Percentiles rank a stretch among this genome's conserved stretches.
Conservation (phyloP, 2,329 filamentous ascomycete genomes). For the Phialophora chinensis region DNA sequence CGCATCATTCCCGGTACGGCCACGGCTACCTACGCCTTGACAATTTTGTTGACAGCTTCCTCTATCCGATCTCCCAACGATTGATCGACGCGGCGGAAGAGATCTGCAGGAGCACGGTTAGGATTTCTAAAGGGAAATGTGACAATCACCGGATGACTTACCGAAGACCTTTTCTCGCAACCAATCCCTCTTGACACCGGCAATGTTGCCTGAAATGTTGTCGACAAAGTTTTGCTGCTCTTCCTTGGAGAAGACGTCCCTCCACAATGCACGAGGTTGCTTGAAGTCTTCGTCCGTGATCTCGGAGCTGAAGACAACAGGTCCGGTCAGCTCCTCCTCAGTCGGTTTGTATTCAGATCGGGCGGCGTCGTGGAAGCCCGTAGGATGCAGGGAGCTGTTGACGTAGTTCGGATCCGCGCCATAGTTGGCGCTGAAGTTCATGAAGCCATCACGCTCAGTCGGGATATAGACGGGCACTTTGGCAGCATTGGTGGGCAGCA, state of each 20-base stretch:
- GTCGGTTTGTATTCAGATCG: conserved; percentile 40
- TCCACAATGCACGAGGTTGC: conserved; percentile 53
- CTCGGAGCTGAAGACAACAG: conserved; percentile 46
- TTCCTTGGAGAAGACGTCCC: conserved; percentile 48
- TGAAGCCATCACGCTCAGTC: conserved; percentile 52
- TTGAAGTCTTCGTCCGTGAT: conserved; percentile 54
- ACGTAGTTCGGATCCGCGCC: conserved; percentile 65
- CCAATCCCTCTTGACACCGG: conserved; percentile 62
- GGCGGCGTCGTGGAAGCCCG: conserved; percentile 25
- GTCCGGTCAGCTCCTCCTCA: conserved; percentile 43
- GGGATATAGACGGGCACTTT: conserved; percentile 56
- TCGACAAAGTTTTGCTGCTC: conserved; percentile 65
- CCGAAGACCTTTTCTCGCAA: conserved; percentile 63
- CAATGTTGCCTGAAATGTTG: conserved; percentile 65
- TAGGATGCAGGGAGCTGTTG: conserved; percentile 40
- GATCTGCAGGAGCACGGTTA: conserved; percentile 11
- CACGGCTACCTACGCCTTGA: conserved; percentile 12
- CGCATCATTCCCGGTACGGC: neutral
- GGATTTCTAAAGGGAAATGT: neutral
- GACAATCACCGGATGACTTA: conserved; percentile 14
- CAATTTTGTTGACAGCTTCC: conserved; percentile 45
- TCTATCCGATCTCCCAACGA: conserved; percentile 22
- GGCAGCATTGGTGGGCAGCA: conserved; percentile 48
- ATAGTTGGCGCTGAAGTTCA: conserved; percentile 58
- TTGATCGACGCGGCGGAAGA: conserved; percentile 25